phyloP scores from a whole-genome alignment of 2,329 filamentous ascomycete species.

The Colletotrichum aenigma region DNA sequence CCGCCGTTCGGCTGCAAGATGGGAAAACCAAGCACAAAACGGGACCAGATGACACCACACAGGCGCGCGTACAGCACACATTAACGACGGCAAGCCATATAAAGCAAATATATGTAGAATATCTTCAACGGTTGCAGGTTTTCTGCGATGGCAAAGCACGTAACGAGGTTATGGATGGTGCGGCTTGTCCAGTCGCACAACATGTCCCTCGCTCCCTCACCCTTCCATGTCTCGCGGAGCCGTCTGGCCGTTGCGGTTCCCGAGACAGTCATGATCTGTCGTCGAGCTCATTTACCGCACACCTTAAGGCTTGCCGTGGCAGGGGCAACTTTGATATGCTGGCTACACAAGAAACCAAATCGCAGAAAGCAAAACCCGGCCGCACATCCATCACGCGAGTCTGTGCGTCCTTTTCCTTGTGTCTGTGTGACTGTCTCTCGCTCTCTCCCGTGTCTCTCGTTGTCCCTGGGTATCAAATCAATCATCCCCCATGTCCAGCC shows the following conservation, averaged over 20 bases:
- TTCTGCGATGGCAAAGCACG: background rate
- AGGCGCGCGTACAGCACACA: background rate
- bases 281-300: background rate
- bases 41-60: background rate
- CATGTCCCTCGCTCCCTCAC: background rate
- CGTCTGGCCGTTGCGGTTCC: background rate
- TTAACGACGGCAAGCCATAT: background rate
- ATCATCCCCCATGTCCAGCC: background rate
- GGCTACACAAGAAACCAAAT: background rate
- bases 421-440: background rate
- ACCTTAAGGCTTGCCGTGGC: background rate
- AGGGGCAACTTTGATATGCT: background rate
- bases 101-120: background rate
- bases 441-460: background rate
- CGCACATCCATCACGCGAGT: background rate
- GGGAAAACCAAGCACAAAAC: background rate
- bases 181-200: background rate
- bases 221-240: background rate
- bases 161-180: background rate
- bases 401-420: background rate
- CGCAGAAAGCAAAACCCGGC: background rate
- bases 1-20: background rate
- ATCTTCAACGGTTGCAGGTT: slow-evolving; percentile 10
- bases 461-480: background rate
- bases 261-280: background rate